Evolutionary conservation across 169 alveolate genomes (phyloP), one percentile per base, ranked within the genome.

Genomic region (Nephromyces sp.): DNA sequence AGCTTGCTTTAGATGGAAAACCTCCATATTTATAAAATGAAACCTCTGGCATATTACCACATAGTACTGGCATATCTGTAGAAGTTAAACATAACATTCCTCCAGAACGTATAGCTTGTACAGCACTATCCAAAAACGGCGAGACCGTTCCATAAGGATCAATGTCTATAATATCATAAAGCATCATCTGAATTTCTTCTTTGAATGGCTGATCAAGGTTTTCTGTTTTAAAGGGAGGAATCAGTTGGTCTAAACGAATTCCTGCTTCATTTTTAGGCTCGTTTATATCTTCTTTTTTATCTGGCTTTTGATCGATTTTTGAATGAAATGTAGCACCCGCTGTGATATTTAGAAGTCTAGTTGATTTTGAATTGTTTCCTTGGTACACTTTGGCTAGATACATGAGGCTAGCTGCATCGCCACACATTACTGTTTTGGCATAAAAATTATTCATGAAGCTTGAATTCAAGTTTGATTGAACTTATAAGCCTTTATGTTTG

Each of bases 81-180:
- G 92, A 87, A 0, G 98, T 93, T 32, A 93, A 87, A 52, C 95
- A 89, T 52, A 90, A 82, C 52, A 93, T 84, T 5, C 83, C 83
- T 3, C 84, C 87, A 35, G 74, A 57, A 25, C 70, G 67, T 34
- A 90, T 75, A 2, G 94, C 85, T 66, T 81, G 89, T 22, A 93
- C 70, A 4, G 95, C 89, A 32, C 93, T 84, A 67, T 93, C 97
- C 34, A 93, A 68, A 79, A 91, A 93, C 1, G 95, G 94, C 22
- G 89, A 86, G 43, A 90, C 92, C 0, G 95, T 87, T 3, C 98
- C 98, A 74, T 93, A 93, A 8, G 98, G 98, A 68, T 93, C 98
- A 52, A 93, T 71, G 75, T 93, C 98, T 43, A 93, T 82, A 6
- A 93, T 82, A 73, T 91, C 93, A 33, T 78, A 89, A 65, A 32